Conservation (phyloP, 2,329 filamentous ascomycete genomes). For the Paecilomyces variotii region DNA sequence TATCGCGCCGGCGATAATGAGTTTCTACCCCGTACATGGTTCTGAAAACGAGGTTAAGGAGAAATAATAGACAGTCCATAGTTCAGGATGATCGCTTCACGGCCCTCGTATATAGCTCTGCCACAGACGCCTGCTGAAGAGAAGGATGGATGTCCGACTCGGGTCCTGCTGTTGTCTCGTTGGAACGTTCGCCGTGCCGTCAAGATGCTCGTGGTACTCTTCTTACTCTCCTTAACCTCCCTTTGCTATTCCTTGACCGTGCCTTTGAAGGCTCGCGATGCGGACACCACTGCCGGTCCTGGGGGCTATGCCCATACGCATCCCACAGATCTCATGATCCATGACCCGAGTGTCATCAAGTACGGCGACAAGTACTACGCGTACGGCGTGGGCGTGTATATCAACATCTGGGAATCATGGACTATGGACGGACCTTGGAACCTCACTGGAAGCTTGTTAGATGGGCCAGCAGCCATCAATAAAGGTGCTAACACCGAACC, state of each 20-base stretch:
- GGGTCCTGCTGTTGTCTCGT: not conserved
- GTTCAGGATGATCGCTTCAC: not conserved
- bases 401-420: constrained; percentile 21
- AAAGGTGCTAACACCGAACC: constrained; percentile 22
- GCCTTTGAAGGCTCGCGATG: not conserved
- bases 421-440: constrained; percentile 24
- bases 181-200: not conserved
- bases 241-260: not conserved
- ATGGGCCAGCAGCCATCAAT: constrained; percentile 20
- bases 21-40: not conserved
- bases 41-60: not conserved
- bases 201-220: not conserved
- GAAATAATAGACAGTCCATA: not conserved
- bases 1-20: not conserved
- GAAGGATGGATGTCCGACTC: not conserved
- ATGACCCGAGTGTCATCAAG: constrained; percentile 25
- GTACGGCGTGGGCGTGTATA: constrained; percentile 25
- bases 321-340: constrained; percentile 15
- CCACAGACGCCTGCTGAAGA: not conserved
- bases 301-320: not conserved
- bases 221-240: not conserved
- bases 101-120: not conserved
- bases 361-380: constrained; percentile 20
- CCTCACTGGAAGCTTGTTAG: constrained; percentile 21
- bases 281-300: not conserved